Evolutionary conservation across 2,329 filamentous ascomycete species (phyloP), one percentile per base, ranked within the genome.

Genomic region (Colletotrichum sp.): DNA sequence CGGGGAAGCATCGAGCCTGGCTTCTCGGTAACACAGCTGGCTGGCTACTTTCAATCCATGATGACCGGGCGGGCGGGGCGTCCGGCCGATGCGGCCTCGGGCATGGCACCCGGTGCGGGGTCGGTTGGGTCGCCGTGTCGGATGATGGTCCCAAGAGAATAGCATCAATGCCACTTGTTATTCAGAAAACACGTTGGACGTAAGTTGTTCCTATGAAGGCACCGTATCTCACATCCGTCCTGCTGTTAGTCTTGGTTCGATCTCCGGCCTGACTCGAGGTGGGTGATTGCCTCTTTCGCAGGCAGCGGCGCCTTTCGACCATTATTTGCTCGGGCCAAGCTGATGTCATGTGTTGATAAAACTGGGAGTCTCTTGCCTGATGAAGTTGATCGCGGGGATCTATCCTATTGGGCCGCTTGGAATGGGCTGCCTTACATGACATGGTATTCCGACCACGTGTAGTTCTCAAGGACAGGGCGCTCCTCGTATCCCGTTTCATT

Each of bases 81-180:
- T n/a, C 68, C 59, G 59, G 36, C 59, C 36, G 59, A 71, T 55
- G 57, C 36, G 57, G 34, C 9, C 10, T n/a, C 55, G 68, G 68
- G 12, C 68, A 48, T 52, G 55, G 26, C 57, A 48, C 32, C 55
- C 57, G 55, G 8, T 52, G 55, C 21, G 65, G 57, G 26, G 55
- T 48, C 36, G 68, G 68, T n/a, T 2, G 10, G 55, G 9, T 36
- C 16, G 1, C 34, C 9, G 28, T 21, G 2, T 14, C 7, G 30
- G 32, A 13, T 28, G 21, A 3, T n/a, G 21, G 14, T 26, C 43
- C 30, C 6, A 36, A 10, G 21, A 8, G 2, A 24, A 18, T 13
- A 55, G 2, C 2, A 21, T 21, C 2, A 36, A 0, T 4, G 12
- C 8, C 43, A 57, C 18, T 2, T 30, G 3, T 16, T 64, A 61